Base-by-base conservation (phyloP, 495 filamentous ascomycete species). In the Aspergillus coremiiformis region DNA sequence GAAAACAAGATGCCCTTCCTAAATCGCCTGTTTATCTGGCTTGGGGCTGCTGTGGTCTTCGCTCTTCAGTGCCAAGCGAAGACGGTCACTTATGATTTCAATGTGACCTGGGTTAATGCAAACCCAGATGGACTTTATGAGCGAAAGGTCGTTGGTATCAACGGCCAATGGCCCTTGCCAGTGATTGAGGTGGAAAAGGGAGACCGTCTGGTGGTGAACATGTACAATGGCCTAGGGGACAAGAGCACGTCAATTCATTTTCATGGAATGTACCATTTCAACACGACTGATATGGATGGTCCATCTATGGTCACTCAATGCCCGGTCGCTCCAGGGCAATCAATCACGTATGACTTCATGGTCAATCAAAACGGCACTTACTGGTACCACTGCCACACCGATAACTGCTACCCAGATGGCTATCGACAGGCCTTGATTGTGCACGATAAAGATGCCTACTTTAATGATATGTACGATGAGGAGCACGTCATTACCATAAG, bases 371-470 rank as follows among this genome's bases (percentile, higher is more conserved):
- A 80, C 10, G 86, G 87, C 23, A 87, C 85, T 0, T 90, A 88
- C 66, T 91, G 88, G 88, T 90, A 90, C 58, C 87, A 91, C 62
- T 87, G 83, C 14, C 87, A 91, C 58, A 75, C 75, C 19, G 70
- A 71, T 39, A 77, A 73, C 7, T 86, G 88, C 62, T 89, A 89
- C 46, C 84, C 87, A 1, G 88, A 92, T 63, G 87, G 87, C 27
- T 76, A 87, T 32, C 76, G 84, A 37, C 85, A 84, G 1, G 78
- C 86, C 0, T 64, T 93, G 32, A 81, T 91, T 37, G 70, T 93
- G 32, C 78, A 90, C 43, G 87, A 91, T 59, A 78, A 79, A 3
- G 55, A 78, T 0, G 67, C 73, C 14, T 86, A 85, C 5, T 86
- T 80, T 58, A 59, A 66, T 24, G 75, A 73, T 49, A 63, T 79